Evolutionary conservation across 108 stramenopile species (phyloP), one percentile per base, ranked within the genome.

Genomic region (Cafeteria roenbergensis): DNA sequence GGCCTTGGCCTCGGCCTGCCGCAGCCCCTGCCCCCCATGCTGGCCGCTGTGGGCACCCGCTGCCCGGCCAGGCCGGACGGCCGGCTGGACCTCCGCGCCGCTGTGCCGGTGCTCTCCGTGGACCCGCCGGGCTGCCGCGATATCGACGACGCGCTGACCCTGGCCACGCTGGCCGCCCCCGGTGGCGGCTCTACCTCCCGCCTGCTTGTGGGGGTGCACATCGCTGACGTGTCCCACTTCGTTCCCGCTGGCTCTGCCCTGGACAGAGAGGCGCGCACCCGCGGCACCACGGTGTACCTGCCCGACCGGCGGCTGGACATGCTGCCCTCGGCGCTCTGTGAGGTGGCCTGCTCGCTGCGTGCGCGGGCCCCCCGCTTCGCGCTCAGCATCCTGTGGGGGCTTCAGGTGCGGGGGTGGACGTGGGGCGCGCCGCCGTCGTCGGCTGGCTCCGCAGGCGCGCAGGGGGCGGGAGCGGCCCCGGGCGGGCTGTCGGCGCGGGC

Each of bases 61-160:
- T n/a, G n/a, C n/a, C n/a, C n/a, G n/a, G n/a, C n/a, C n/a, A n/a
- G n/a, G n/a, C n/a, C n/a, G n/a, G n/a, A n/a, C n/a, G n/a, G n/a
- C n/a, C n/a, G n/a, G n/a, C n/a, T n/a, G n/a, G n/a, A n/a, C n/a
- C n/a, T n/a, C n/a, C n/a, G n/a, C n/a, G n/a, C n/a, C n/a, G n/a
- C n/a, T n/a, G n/a, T n/a, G n/a, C n/a, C n/a, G n/a, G n/a, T n/a
- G n/a, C n/a, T n/a, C n/a, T n/a, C n/a, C 51, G 90, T 99, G 65
- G 97, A 99, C 79, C 97, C 97, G 1, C 97, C 97, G 6, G 93
- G 94, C 26, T 99, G 97, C 71, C 89, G 92, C 70, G 97, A 99
- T 78, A 99, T 99, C 68, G 97, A 99, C 72, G 97, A 99, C 72
- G 94, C 95, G 0, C 82, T 99, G 25, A 69, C 73, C 35, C 72